Percentiles rank a stretch among this genome's conserved stretches.
Evolutionary conservation across 805 yeast genomes (phyloP).

Genomic region (Nakazawaea siamensis): DNA sequence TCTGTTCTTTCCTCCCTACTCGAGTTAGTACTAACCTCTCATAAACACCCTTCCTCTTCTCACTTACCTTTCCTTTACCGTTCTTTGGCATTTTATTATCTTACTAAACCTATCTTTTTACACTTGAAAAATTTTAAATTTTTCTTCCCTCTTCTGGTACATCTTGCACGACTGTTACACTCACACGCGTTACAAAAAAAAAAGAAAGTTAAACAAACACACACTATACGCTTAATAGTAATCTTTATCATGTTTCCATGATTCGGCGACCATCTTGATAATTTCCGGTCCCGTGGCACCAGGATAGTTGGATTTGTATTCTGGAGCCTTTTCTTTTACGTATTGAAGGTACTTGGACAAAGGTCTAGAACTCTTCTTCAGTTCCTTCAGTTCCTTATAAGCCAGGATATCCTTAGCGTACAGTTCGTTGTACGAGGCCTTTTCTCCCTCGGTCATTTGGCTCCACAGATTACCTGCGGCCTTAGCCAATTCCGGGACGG

Average conservation of each 20-base stretch:
- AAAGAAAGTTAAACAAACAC: no score
- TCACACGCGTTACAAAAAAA: no score
- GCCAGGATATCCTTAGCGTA: neutral
- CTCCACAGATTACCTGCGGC: neutral
- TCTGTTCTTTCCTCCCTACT: constrained; percentile 85
- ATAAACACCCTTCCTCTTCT: neutral
- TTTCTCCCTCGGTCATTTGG: neutral
- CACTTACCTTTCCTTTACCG: constrained; percentile 12
- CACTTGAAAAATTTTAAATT: no score
- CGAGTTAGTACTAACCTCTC: neutral
- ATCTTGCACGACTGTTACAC: no score
- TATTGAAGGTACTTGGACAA: neutral
- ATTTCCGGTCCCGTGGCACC: neutral
- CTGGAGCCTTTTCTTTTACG: constrained; percentile 6
- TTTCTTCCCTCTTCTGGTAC: no score
- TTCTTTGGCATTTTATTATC: constrained; percentile 11
- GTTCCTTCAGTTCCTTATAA: neutral
- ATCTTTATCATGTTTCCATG: constrained; percentile 7
- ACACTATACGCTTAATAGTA: no score
- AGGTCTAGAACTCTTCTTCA: neutral
- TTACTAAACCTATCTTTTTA: neutral
- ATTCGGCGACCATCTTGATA: constrained; percentile 2
- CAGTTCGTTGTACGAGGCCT: neutral
- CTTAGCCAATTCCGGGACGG: neutral
- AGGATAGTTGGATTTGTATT: neutral